phyloP scores from a whole-genome alignment of 164 flowering plant genomes.

The Vitis rotundifolia region DNA sequence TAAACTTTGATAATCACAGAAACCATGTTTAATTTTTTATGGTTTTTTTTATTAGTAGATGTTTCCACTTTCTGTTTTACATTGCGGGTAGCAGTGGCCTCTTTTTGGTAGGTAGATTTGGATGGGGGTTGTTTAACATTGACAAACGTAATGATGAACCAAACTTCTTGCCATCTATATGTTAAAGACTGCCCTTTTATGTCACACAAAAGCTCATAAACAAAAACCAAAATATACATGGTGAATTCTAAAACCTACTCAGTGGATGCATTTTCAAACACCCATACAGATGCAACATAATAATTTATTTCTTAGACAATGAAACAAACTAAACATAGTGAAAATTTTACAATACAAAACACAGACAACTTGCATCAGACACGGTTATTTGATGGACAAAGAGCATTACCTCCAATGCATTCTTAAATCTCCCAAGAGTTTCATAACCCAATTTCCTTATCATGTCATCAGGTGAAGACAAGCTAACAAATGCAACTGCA shows the following conservation, averaged over 20 bases:
- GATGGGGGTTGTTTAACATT: background rate
- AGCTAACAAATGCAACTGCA: conserved; percentile 73
- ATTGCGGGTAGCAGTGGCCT: no score
- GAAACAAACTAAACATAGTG: no score
- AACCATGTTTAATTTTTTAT: background rate
- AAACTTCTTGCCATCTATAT: no score
- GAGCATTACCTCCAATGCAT: conserved; percentile 58
- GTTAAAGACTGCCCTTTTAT: no score
- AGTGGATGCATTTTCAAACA: background rate
- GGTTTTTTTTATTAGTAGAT: no score
- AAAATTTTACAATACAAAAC: background rate
- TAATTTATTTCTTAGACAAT: background rate
- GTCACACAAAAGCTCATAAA: background rate
- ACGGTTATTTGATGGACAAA: background rate
- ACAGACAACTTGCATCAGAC: background rate
- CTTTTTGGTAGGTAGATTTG: background rate
- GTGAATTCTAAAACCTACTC: background rate
- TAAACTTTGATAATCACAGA: no score
- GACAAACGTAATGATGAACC: background rate
- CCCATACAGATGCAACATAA: background rate
- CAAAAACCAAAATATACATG: background rate
- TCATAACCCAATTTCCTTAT: conserved; percentile 80
- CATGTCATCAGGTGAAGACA: conserved; percentile 75
- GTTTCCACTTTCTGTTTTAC: no score
- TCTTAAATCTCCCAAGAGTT: conserved; percentile 61